Percentiles rank a stretch among this genome's conserved stretches.
These are phyloP conservation scores for Epichloe amarillans DNA, from an alignment of 2,329 filamentous ascomycete genomes.

Conservation along the genomic window DNA sequence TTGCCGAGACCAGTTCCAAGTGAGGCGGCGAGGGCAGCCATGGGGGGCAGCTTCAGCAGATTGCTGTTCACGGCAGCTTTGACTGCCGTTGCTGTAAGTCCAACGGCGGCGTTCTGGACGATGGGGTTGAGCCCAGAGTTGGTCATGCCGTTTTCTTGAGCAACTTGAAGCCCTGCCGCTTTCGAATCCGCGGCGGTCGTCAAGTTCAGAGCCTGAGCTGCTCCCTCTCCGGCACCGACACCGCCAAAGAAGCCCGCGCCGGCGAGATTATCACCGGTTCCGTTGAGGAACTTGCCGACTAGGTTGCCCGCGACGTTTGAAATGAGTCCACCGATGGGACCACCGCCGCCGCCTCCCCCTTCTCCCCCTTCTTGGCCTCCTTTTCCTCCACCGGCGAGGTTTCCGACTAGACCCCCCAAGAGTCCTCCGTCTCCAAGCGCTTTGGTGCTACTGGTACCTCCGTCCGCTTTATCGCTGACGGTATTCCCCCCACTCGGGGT, in stretches of 20 bases:
- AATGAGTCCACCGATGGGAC: slow-evolving; percentile 1
- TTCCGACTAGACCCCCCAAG: background rate
- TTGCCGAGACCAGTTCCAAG: slow-evolving; percentile 13
- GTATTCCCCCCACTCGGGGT: background rate
- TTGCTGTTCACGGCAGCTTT: slow-evolving; percentile 12
- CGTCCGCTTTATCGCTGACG: background rate
- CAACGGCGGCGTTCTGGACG: slow-evolving; percentile 18
- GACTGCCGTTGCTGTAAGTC: slow-evolving; percentile 15
- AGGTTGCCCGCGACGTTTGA: background rate
- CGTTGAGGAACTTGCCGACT: slow-evolving; percentile 1
- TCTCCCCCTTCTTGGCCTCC: background rate
- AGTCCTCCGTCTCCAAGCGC: background rate
- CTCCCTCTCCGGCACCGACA: slow-evolving; percentile 13
- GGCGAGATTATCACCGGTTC: slow-evolving; percentile 4
- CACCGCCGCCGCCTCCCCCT: background rate
- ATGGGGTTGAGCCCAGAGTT: slow-evolving; percentile 16
- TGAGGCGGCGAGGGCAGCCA: slow-evolving; percentile 8
- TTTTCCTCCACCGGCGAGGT: background rate
- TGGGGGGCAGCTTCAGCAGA: slow-evolving; percentile 8
- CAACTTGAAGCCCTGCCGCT: slow-evolving; percentile 10
- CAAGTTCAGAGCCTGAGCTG: slow-evolving; percentile 13
- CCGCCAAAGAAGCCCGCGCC: slow-evolving; percentile 13
- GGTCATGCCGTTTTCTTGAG: slow-evolving; percentile 16
- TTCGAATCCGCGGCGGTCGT: slow-evolving; percentile 7
- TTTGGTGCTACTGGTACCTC: background rate